phyloP scores from a whole-genome alignment of 2,329 filamentous ascomycete species.

The Berkeleyomyces rouxiae region DNA sequence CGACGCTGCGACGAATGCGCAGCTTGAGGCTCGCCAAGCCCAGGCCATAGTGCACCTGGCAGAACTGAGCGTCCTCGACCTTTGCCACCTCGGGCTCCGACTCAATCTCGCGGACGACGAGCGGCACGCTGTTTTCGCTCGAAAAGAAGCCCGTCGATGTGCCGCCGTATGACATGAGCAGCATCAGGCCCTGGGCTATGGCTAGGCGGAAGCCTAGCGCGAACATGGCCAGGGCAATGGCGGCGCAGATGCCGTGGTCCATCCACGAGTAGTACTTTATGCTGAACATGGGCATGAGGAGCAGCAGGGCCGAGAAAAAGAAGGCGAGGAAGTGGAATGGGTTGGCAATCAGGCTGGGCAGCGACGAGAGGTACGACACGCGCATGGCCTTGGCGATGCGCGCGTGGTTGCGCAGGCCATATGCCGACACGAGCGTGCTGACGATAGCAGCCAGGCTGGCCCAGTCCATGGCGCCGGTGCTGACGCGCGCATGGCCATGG shows the following conservation, averaged over 20 bases:
- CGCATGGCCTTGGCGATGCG: constrained; percentile 86
- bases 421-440: constrained; percentile 71
- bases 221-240: constrained; percentile 80
- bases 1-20: constrained; percentile 44
- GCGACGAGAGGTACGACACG: constrained; percentile 61
- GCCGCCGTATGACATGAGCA: constrained; percentile 71
- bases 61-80: constrained; percentile 86
- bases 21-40: constrained; percentile 92
- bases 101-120: constrained; percentile 73
- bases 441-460: constrained; percentile 67
- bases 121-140: constrained; percentile 37
- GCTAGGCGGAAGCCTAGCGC: constrained; percentile 69
- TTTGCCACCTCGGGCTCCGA: constrained; percentile 57
- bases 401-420: constrained; percentile 76
- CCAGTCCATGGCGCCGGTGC: constrained; percentile 62
- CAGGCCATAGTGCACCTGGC: constrained; percentile 95
- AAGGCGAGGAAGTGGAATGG: constrained; percentile 90
- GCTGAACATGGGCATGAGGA: constrained; percentile 67
- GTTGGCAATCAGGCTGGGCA: constrained; percentile 78
- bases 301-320: constrained; percentile 63
- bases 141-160: constrained; percentile 12
- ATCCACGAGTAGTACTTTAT: constrained; percentile 61
- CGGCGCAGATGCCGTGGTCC: constrained; percentile 63
- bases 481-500: constrained; percentile 44
- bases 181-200: constrained; percentile 75